phyloP scores from a whole-genome alignment of 2,329 filamentous ascomycete species.

The Pseudogymnoascus sp. region DNA sequence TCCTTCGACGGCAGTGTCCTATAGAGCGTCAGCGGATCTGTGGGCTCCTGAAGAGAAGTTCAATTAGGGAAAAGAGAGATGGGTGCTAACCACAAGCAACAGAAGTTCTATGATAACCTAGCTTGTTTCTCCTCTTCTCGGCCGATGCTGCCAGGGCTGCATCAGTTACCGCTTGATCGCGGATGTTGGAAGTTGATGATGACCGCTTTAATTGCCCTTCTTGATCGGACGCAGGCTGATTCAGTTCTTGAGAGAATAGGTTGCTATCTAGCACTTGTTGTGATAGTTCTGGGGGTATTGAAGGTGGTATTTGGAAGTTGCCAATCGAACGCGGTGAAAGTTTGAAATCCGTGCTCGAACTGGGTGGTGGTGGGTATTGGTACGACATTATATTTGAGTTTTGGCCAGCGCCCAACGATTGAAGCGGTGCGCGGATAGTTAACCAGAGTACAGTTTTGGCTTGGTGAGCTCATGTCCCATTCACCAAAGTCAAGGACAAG shows the following conservation, averaged over 20 bases:
- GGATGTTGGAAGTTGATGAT: conserved; percentile 42
- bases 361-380: conserved; percentile 8
- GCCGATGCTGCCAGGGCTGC: conserved; percentile 31
- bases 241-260: background rate
- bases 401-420: background rate
- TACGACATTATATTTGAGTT: conserved; percentile 10
- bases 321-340: conserved; percentile 1
- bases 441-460: conserved; percentile 4
- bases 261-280: conserved; percentile 6
- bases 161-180: conserved; percentile 32
- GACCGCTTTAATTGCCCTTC: conserved; percentile 36
- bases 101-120: conserved; percentile 91
- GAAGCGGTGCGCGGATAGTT: background rate
- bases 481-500: background rate
- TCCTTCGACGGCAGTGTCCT: conserved; percentile 89
- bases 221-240: background rate
- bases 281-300: conserved; percentile 1
- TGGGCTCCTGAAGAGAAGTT: conserved; percentile 7
- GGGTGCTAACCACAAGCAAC: conserved; percentile 81
- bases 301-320: background rate
- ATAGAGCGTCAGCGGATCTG: conserved; percentile 16
- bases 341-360: conserved; percentile 2
- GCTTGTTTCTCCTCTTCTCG: conserved; percentile 75
- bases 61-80: conserved; percentile 10
- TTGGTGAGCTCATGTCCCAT: conserved; percentile 5